Base-by-base conservation (phyloP, 2,329 filamentous ascomycete species). In the Malbranchea cinnamomea region DNA sequence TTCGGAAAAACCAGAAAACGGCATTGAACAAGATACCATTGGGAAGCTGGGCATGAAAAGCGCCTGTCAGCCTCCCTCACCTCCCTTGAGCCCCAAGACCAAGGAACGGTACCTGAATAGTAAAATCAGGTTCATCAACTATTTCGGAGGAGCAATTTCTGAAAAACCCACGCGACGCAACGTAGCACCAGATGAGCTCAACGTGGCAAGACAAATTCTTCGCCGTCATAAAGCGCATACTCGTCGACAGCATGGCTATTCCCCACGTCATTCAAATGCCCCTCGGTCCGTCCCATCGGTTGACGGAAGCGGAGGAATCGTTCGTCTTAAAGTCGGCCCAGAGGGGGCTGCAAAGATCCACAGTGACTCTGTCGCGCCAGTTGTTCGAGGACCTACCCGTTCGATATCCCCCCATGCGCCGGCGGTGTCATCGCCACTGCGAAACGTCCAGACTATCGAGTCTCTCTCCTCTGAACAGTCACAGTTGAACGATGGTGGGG, bases 311-410 rank as follows among this genome's bases (percentile, higher is more conserved):
- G 20, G 29, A 28, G 19, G 35, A 37, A 9, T 22, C 29, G 30
- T 48, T 15, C 37, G 34, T 13, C 33, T 47, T 23, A 44, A 28
- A 15, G 36, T 48, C 14, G 43, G 40, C 5, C 26, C 35, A 3
- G 36, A 41, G 23, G 37, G 40, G 18, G 45, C 41, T 13, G 44
- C 45, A 24, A 38, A 41, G 20, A 38, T 47, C 32, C 34, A 35
- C 5, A 31, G 28, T 24, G 13, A 19, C 9, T 23, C 27, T 7
- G 18, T 9, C 3, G 13, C 27, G 14, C 8, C 18, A 14, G 24
- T 11, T 22, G 20, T 22, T 22, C 20, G 20, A 19, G 22, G 28
- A 9, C 11, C 10, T 18, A 5, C 21, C 22, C 25, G 9, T 15
- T 8, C 9, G 10, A 23, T n/a, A 13, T 9, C 18, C 10, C 18